These are phyloP conservation scores for Aureobasidium sp. DNA, from an alignment of 2,329 filamentous ascomycete species.

Conservation along the genomic window DNA sequence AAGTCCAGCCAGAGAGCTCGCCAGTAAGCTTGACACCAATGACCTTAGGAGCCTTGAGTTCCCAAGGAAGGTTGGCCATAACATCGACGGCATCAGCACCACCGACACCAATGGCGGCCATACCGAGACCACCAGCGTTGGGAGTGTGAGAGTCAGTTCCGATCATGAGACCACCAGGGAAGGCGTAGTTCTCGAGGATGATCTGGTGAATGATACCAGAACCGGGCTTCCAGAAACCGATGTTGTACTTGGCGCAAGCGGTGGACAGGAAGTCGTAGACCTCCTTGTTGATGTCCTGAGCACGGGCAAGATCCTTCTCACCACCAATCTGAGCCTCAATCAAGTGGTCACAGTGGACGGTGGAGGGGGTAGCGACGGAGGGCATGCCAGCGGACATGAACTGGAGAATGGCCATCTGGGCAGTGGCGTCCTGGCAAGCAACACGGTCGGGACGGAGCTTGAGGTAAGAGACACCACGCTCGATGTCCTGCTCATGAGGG, in stretches of 20 bases:
- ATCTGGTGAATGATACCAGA: constrained; percentile 99
- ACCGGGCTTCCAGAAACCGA: constrained; percentile 98
- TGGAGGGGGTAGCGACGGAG: constrained; percentile 85
- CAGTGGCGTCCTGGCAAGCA: constrained; percentile 98
- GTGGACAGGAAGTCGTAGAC: constrained; percentile 95
- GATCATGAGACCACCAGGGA: constrained; percentile 67
- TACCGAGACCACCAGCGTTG: constrained; percentile 92
- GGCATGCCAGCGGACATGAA: constrained; percentile 99
- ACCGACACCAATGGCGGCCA: constrained; percentile 91
- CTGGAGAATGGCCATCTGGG: constrained; percentile 98
- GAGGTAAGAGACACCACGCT: constrained; percentile 91
- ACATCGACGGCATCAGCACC: constrained; percentile 98
- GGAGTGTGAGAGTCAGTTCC: constrained; percentile 97
- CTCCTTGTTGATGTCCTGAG: constrained; percentile 94
- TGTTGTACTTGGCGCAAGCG: constrained; percentile 98
- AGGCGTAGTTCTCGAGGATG: constrained; percentile 96
- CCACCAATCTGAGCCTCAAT: constrained; percentile 96
- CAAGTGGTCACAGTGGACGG: constrained; percentile 91
- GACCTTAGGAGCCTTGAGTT: constrained; percentile 94
- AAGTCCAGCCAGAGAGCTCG: constrained; percentile 79
- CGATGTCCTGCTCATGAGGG: constrained; percentile 89
- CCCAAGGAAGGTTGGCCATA: constrained; percentile 95
- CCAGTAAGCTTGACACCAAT: constrained; percentile 96
- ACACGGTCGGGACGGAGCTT: constrained; percentile 96
- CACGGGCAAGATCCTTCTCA: constrained; percentile 85